These are phyloP conservation scores for Leucosporidium scottii DNA, from an alignment of 768 basidiomycete species.

Conservation along the genomic window DNA sequence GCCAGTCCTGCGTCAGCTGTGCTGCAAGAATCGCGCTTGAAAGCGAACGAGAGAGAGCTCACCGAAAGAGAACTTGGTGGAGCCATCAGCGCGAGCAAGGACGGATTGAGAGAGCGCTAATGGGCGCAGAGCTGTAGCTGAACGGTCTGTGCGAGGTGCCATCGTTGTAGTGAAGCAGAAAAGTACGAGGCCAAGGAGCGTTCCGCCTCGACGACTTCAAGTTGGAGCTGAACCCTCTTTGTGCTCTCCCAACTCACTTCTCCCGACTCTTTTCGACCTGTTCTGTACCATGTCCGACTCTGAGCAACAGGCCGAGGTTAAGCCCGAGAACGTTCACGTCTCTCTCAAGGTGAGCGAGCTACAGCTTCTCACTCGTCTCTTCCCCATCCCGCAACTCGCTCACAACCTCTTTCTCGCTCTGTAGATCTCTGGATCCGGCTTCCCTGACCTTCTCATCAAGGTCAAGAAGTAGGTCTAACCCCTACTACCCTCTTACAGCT, in stretches of 20 bases:
- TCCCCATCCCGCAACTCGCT: neutral
- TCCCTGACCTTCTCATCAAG: constrained; percentile 35
- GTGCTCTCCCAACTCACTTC: too few relatives aligned
- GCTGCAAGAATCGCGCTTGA: neutral
- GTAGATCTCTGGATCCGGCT: constrained; percentile 29
- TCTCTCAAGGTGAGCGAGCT: constrained; percentile 19
- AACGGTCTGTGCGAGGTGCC: constrained; percentile 12
- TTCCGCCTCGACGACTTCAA: too few relatives aligned
- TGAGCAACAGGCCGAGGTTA: constrained; percentile 5
- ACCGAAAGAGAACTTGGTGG: constrained; percentile 43
- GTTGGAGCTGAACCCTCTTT: too few relatives aligned
- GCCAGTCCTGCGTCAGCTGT: neutral
- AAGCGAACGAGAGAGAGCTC: constrained; percentile 3
- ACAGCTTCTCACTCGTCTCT: too few relatives aligned
- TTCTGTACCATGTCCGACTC: neutral
- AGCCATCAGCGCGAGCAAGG: constrained; percentile 44
- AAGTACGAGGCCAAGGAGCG: too few relatives aligned
- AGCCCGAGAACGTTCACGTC: constrained; percentile 21
- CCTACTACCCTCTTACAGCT: neutral
- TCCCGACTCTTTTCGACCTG: too few relatives aligned
- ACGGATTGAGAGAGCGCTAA: constrained; percentile 38
- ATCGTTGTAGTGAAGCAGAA: too few relatives aligned
- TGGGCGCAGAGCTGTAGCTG: constrained; percentile 33
- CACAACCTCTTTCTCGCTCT: neutral
- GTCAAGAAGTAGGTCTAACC: constrained; percentile 22